phyloP scores from a whole-genome alignment of 768 basidiomycete species.

The Russula griseocarnosa region DNA sequence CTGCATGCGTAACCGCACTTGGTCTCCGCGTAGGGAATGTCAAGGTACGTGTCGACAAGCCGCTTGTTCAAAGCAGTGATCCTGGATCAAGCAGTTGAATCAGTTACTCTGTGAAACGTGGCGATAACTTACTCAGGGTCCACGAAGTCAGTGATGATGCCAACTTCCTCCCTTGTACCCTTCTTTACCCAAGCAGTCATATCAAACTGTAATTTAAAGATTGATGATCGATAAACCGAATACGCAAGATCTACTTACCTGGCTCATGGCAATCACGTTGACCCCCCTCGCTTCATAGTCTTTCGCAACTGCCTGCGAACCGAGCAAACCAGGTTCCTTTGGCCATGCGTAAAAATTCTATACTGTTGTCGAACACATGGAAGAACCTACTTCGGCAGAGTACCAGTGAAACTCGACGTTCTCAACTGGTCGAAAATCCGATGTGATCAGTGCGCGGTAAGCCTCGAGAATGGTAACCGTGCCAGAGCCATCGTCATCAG shows the following conservation, averaged over 20 bases:
- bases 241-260: slow-evolving; percentile 43
- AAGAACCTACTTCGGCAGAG: slow-evolving; percentile 60
- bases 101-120: slow-evolving; percentile 1
- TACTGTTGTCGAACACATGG: neutral
- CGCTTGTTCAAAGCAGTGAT: slow-evolving; percentile 77
- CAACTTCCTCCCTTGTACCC: slow-evolving; percentile 58
- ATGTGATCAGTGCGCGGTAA: slow-evolving; percentile 64
- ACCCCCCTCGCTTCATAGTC: slow-evolving; percentile 60
- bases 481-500: slow-evolving; percentile 61
- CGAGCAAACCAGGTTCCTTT: slow-evolving; percentile 80
- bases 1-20: slow-evolving; percentile 93
- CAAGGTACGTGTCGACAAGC: slow-evolving; percentile 72
- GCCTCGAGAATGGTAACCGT: slow-evolving; percentile 76
- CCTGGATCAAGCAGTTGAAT: slow-evolving; percentile 38
- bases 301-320: slow-evolving; percentile 84
- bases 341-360: neutral
- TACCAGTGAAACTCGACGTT: slow-evolving; percentile 84
- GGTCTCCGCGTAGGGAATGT: slow-evolving; percentile 84
- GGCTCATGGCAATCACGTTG: slow-evolving; percentile 79
- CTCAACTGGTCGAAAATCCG: slow-evolving; percentile 62
- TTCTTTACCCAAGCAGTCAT: slow-evolving; percentile 94
- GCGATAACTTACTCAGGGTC: slow-evolving; percentile 48
- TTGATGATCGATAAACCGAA: slow-evolving; percentile 14
- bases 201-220: slow-evolving; percentile 54
- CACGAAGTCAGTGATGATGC: slow-evolving; percentile 80